Evolutionary conservation across 495 filamentous ascomycete genomes (phyloP).

Genomic region (Xylaria telfairii): DNA sequence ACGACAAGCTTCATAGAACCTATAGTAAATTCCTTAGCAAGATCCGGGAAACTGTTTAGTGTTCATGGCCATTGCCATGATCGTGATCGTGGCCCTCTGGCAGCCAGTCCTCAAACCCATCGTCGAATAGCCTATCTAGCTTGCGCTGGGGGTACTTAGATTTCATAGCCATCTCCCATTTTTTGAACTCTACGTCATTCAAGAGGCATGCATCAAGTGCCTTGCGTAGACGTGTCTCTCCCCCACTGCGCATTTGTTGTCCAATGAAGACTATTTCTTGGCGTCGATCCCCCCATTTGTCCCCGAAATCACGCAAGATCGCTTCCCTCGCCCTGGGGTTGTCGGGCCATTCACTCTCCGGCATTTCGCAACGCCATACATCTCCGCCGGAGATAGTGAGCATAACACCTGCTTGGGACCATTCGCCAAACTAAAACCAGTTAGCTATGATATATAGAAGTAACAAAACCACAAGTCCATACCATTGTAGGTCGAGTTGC

Average conservation of each 20-base stretch:
- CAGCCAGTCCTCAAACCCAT: conserved; percentile 65
- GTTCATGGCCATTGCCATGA: conserved; percentile 11
- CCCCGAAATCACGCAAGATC: conserved; percentile 38
- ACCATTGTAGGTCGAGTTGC: conserved; percentile 31
- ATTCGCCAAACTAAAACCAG: conserved; percentile 51
- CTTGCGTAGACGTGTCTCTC: conserved; percentile 45
- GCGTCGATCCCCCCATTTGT: conserved; percentile 62
- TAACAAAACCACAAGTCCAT: not conserved
- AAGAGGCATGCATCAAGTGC: conserved; percentile 59
- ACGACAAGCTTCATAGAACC: too few relatives aligned
- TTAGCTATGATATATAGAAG: conserved; percentile 4
- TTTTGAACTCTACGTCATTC: conserved; percentile 53
- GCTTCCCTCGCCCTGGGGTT: conserved; percentile 28
- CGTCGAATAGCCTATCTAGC: conserved; percentile 55
- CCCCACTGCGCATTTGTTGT: conserved; percentile 47
- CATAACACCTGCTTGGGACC: conserved; percentile 67
- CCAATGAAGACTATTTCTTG: conserved; percentile 68
- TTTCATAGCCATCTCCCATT: conserved; percentile 59
- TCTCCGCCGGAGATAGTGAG: conserved; percentile 60
- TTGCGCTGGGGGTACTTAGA: conserved; percentile 44
- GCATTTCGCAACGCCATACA: conserved; percentile 59
- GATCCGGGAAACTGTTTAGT: not conserved
- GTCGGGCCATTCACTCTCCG: conserved; percentile 49
- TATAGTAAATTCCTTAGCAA: too few relatives aligned
- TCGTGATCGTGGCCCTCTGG: conserved; percentile 47